Base-by-base conservation (phyloP, 192 early-diverging fungal species). In the Cladochytrium replicatum region DNA sequence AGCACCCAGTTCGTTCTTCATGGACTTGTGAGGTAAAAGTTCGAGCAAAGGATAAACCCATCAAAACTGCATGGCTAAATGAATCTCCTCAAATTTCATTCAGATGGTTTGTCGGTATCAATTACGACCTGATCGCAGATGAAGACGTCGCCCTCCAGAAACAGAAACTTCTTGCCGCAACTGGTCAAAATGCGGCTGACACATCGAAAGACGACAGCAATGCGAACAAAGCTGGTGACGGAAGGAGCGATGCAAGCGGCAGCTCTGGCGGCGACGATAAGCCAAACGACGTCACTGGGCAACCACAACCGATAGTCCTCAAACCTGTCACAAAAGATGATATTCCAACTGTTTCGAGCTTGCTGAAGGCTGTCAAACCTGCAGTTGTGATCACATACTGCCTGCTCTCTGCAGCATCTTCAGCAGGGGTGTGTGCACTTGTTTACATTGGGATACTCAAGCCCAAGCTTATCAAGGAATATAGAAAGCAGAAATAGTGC, bases 61-160 rank as follows among this genome's bases (percentile, higher is more conserved):
- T 55, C 27, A 9, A 17, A 17, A 56, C 37, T 27, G 29, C 11
- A 13, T 2, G 8, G 28, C 11, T 1, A 55, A 55, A 28, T 37
- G 17, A n/a, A n/a, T n/a, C n/a, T n/a, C n/a, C n/a, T n/a, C n/a
- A n/a, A n/a, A n/a, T n/a, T 17, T 54, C n/a, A 21, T 11, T 38
- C 19, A 57, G 57, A 31, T 58, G 57, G 57, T 58, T 58, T 40
- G 57, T 47, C 0, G 57, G 54, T 2, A 48, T 53, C 29, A 58
- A 48, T 13, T 58, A 48, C 29, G 57, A 58, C 13, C 13, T 37
- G 34, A 37, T 37, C 34, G 17, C 13, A 13, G 17, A n/a, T n/a
- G n/a, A 37, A 17, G 17, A 37, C 17, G 34, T 13, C 17, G 34
- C 13, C 34, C 13, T 13, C 13, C 13, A 37, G 17, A 37, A 13